Percentiles rank a stretch among this genome's conserved stretches.
Conservation (phyloP, 768 basidiomycete genomes). For the Collybia sp. region DNA sequence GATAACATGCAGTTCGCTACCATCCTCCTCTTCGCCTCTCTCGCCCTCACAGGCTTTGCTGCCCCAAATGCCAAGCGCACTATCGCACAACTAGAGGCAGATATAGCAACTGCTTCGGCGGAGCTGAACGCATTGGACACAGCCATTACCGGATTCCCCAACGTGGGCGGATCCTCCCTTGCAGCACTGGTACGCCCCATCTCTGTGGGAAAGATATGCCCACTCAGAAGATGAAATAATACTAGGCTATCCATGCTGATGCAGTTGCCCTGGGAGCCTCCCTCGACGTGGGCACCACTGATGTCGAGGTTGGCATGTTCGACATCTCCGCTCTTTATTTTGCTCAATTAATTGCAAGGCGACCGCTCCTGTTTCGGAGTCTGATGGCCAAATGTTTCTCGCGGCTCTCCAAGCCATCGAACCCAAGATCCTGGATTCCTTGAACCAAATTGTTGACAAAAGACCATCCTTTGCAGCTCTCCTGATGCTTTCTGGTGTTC, state of each 20-base stretch:
- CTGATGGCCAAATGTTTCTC: slow-evolving; percentile 12
- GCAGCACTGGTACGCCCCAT: slow-evolving; percentile 18
- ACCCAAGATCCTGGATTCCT: slow-evolving; percentile 20
- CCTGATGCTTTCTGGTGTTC: slow-evolving; percentile 19
- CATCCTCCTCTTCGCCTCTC: no score
- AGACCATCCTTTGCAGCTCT: slow-evolving; percentile 21
- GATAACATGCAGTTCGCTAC: no score
- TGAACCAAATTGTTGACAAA: slow-evolving; percentile 18
- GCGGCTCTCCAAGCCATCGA: slow-evolving; percentile 15
- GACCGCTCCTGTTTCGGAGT: slow-evolving; percentile 9
- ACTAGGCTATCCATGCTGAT: slow-evolving; percentile 19
- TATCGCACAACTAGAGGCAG: slow-evolving; percentile 6
- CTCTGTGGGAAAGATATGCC: neutral
- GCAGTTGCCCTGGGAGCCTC: slow-evolving; percentile 13
- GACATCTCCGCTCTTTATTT: no score
- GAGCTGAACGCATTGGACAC: slow-evolving; percentile 3
- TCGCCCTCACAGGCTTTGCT: neutral
- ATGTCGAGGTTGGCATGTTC: slow-evolving; percentile 13
- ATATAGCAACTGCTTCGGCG: neutral
- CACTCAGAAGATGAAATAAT: neutral
- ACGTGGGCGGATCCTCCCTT: slow-evolving; percentile 14
- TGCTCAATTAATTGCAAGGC: no score
- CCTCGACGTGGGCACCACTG: slow-evolving; percentile 18
- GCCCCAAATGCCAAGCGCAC: neutral
- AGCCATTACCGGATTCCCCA: slow-evolving; percentile 4